These are phyloP conservation scores for Globisporangium paddicum DNA, from an alignment of 352 stramenopile species.

Conservation along the genomic window DNA sequence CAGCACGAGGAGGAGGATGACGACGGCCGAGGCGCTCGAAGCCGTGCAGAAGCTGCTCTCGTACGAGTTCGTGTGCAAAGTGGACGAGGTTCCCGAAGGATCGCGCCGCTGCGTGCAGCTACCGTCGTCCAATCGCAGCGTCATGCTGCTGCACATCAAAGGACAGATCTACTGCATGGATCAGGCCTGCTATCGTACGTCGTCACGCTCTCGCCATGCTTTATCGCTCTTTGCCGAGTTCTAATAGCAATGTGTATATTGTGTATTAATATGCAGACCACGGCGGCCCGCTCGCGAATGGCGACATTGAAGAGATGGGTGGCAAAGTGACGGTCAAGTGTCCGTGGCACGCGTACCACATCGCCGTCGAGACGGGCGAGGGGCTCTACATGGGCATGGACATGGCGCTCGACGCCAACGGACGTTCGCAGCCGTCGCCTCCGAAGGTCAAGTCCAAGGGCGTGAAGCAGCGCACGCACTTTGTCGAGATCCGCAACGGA, in stretches of 20 bases:
- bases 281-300: slow-evolving; percentile 67
- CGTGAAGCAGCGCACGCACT: slow-evolving; percentile 82
- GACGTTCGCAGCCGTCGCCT: slow-evolving; percentile 43
- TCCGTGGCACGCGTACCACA: slow-evolving; percentile 85
- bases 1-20: slow-evolving; percentile 2
- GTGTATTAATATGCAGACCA: slow-evolving; percentile 40
- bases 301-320: slow-evolving; percentile 83
- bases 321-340: slow-evolving; percentile 77
- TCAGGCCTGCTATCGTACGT: slow-evolving; percentile 81
- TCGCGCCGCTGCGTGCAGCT: slow-evolving; percentile 52
- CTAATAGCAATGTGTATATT: background rate
- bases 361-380: slow-evolving; percentile 74
- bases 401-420: slow-evolving; percentile 45
- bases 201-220: background rate
- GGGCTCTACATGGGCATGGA: slow-evolving; percentile 84
- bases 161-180: slow-evolving; percentile 81
- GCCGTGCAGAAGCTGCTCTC: slow-evolving; percentile 32
- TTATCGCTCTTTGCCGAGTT: background rate
- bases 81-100: slow-evolving; percentile 49
- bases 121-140: slow-evolving; percentile 58
- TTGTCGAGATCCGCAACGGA: slow-evolving; percentile 62
- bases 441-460: slow-evolving; percentile 77
- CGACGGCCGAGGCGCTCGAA: slow-evolving; percentile 8
- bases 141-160: slow-evolving; percentile 62
- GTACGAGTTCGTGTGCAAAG: slow-evolving; percentile 68